Percentiles rank a stretch among this genome's conserved stretches.
These are phyloP conservation scores for Cutaneotrichosporon sp. DNA, from an alignment of 1,284 basidiomycete genomes.

Conservation along the genomic window DNA sequence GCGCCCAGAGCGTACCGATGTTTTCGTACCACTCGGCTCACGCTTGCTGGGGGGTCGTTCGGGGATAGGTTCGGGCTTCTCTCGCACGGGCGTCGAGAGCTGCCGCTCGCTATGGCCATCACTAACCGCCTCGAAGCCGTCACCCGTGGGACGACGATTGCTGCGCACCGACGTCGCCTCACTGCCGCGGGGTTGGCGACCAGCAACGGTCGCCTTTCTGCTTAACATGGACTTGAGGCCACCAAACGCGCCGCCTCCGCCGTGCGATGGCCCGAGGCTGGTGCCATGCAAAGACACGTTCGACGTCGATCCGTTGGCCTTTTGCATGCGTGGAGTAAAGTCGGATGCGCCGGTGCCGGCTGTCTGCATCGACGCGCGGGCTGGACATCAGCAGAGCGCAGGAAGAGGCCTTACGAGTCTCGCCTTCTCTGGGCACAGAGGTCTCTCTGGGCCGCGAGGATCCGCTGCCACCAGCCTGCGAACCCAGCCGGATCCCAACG, in stretches of 20 bases:
- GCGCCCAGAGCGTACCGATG: neutral
- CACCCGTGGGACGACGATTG: slow-evolving; percentile 21
- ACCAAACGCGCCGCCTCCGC: slow-evolving; percentile 34
- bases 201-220: slow-evolving; percentile 40
- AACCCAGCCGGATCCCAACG: slow-evolving; percentile 40
- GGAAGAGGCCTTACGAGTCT: neutral
- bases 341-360: slow-evolving; percentile 23
- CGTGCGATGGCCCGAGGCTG: neutral
- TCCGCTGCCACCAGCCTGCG: slow-evolving; percentile 21
- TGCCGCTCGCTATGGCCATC: slow-evolving; percentile 7
- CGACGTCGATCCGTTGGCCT: slow-evolving; percentile 35
- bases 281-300: slow-evolving; percentile 18
- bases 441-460: slow-evolving; percentile 22
- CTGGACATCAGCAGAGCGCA: neutral
- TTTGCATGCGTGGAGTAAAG: slow-evolving; percentile 32
- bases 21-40: neutral
- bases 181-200: slow-evolving; percentile 33
- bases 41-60: neutral
- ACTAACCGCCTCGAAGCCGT: slow-evolving; percentile 1
- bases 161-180: slow-evolving; percentile 30
- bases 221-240: slow-evolving; percentile 54
- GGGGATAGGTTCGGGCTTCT: neutral
- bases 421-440: neutral
- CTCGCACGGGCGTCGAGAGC: slow-evolving; percentile 1
- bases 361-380: slow-evolving; percentile 16